Conservation (phyloP, 352 stramenopile genomes). For the Pythium periplocum region DNA sequence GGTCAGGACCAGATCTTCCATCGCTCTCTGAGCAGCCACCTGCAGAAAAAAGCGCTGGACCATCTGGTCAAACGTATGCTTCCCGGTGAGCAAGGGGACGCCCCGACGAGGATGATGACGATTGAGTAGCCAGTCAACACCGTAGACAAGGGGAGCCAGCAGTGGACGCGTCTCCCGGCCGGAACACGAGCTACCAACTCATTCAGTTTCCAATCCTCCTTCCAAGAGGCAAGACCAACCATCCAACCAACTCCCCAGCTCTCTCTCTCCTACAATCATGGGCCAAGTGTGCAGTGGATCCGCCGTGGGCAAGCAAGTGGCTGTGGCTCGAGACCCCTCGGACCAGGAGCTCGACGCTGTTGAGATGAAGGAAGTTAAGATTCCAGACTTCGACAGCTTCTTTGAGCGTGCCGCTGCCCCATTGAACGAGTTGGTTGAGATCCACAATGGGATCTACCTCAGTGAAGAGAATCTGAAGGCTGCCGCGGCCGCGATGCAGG, state of each 20-base stretch:
- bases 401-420: constrained; percentile 19
- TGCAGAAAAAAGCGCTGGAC: too few species aligned
- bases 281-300: constrained; percentile 51
- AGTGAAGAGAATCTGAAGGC: constrained; percentile 53
- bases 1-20: too few species aligned
- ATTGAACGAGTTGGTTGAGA: constrained; percentile 25
- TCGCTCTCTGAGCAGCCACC: too few species aligned
- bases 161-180: too few species aligned
- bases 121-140: too few species aligned
- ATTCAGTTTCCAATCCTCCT: constrained; percentile 16
- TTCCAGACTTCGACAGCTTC: constrained; percentile 20
- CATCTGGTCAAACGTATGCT: too few species aligned
- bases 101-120: too few species aligned
- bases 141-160: too few species aligned
- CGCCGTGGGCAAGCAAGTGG: constrained; percentile 41
- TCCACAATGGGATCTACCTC: constrained; percentile 46
- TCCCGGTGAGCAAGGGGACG: too few species aligned
- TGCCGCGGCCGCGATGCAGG: constrained; percentile 38
- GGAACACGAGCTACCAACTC: too few species aligned
- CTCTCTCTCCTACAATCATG: constrained; percentile 21
- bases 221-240: constrained; percentile 4
- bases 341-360: constrained; percentile 20
- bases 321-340: constrained; percentile 14
- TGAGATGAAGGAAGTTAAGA: constrained; percentile 22
- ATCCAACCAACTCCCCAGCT: not conserved